Base-by-base conservation (phyloP, 345 rosid genomes). In the Luvunga scandens region DNA sequence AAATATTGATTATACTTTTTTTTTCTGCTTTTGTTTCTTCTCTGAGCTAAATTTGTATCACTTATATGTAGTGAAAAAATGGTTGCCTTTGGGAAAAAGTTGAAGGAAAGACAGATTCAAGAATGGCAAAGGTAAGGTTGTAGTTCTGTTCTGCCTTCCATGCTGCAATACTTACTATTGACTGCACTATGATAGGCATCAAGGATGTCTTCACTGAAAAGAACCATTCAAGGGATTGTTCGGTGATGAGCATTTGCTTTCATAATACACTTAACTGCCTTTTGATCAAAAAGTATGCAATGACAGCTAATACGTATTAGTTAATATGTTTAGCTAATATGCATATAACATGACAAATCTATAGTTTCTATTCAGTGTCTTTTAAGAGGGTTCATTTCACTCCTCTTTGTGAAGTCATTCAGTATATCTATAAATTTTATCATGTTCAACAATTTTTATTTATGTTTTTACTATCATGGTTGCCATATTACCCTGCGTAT, bases 71-170 rank as follows among this genome's bases (percentile, higher is more conserved):
- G 85, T 70, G 77, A 84, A 80, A 65, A 88, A 80, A 95, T 95
- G 98, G 98, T 95, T 82, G 94, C 94, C 28, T 95, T 95, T 76
- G 98, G 98, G 83, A 95, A 95, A 70, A 91, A 85, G 83, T 68
- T 93, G 88, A 90, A 95, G 87, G 92, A 90, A 80, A 91, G 94
- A 82, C 97, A 95, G 73, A 84, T 90, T 71, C 86, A 87, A 80
- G 98, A 92, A 93, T 95, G 98, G 98, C 86, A 85, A 80, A 88
- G 88, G 98, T 94, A 91, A 79, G 88, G 73, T 21, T 69, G 19
- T 53, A 19, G 50, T 72, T 55, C 69, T 57, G 22, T 60, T 45
- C 24, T 39, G 24, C 48, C 25, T 78, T 68, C 59, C 38, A 61
- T 10, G 53, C 12, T 45, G 59, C 56, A 19, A 13, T 66, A 68